phyloP scores from a whole-genome alignment of 2,329 filamentous ascomycete species.

The Fusarium oxysporum region DNA sequence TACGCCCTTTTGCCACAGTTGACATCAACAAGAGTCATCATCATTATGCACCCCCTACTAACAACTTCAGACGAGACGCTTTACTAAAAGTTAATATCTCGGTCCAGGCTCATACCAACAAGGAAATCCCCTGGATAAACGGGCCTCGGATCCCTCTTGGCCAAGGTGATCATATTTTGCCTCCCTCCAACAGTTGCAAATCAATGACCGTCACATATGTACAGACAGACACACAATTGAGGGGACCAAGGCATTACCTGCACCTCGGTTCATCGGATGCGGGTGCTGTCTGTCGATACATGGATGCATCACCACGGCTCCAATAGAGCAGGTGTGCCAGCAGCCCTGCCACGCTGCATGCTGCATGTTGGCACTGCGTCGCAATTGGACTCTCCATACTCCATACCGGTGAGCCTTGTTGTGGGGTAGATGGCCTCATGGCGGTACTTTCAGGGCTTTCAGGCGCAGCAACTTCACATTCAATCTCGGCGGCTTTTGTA shows the following conservation, averaged over 20 bases:
- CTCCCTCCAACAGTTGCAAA: constrained; percentile 11
- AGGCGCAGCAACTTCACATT: constrained; percentile 7
- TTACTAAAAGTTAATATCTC: neutral
- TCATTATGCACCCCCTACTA: constrained; percentile 27
- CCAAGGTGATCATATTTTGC: neutral
- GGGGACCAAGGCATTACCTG: constrained; percentile 1
- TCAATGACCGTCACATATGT: neutral
- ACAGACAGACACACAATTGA: neutral
- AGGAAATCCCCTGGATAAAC: constrained; percentile 23
- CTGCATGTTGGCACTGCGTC: constrained; percentile 9
- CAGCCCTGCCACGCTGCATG: constrained; percentile 16
- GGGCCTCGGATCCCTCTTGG: neutral
- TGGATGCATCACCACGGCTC: constrained; percentile 5
- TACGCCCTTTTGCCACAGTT: constrained; percentile 18
- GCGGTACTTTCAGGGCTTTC: constrained; percentile 16
- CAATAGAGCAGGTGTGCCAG: constrained; percentile 33
- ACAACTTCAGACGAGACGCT: constrained; percentile 8
- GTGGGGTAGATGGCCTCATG: constrained; percentile 39
- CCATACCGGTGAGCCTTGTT: constrained; percentile 38
- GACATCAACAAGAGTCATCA: constrained; percentile 24
- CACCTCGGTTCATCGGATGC: constrained; percentile 25
- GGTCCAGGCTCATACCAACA: neutral
- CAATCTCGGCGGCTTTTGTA: constrained; percentile 25
- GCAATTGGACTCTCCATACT: constrained; percentile 36
- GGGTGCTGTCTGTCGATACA: neutral